These are phyloP conservation scores for Malus hybrid DNA, from an alignment of 331 rosid species.

Conservation along the genomic window DNA sequence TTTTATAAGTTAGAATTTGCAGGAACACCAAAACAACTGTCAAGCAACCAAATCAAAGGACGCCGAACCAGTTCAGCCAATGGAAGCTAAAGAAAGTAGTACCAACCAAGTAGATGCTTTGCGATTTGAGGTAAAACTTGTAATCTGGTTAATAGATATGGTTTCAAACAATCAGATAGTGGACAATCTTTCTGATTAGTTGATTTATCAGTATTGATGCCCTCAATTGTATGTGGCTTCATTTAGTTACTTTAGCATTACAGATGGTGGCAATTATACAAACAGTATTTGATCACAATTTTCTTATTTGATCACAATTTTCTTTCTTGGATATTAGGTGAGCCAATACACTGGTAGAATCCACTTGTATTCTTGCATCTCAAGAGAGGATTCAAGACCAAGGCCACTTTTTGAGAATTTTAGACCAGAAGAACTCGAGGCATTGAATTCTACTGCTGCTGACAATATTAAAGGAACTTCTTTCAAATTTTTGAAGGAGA, in stretches of 20 bases:
- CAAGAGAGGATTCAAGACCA: constrained; percentile 73
- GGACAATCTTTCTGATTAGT: not conserved
- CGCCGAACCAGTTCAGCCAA: constrained; percentile 24
- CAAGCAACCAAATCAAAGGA: constrained; percentile 24
- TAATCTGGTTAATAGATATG: not conserved
- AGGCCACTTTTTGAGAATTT: constrained; percentile 71
- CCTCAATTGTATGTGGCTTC: not conserved
- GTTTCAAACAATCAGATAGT: not conserved
- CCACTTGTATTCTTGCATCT: constrained; percentile 80
- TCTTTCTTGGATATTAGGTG: constrained; percentile 45
- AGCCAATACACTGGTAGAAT: constrained; percentile 89
- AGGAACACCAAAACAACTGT: constrained; percentile 32
- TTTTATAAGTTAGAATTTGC: constrained; percentile 18
- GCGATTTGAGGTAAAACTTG: constrained; percentile 70
- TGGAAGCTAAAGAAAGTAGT: constrained; percentile 30
- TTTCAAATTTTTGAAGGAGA: constrained; percentile 30
- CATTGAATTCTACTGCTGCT: constrained; percentile 28
- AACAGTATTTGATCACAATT: not conserved
- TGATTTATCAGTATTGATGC: not conserved
- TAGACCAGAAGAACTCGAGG: constrained; percentile 79
- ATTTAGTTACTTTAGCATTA: not conserved
- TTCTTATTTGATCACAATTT: constrained; percentile 6
- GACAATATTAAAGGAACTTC: constrained; percentile 25
- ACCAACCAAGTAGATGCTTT: constrained; percentile 39
- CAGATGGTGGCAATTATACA: not conserved